A percentile compares a stretch with the other conserved stretches of the same genome.
phyloP scores from a whole-genome alignment of 768 basidiomycete species.

The Boletus huronensis region DNA sequence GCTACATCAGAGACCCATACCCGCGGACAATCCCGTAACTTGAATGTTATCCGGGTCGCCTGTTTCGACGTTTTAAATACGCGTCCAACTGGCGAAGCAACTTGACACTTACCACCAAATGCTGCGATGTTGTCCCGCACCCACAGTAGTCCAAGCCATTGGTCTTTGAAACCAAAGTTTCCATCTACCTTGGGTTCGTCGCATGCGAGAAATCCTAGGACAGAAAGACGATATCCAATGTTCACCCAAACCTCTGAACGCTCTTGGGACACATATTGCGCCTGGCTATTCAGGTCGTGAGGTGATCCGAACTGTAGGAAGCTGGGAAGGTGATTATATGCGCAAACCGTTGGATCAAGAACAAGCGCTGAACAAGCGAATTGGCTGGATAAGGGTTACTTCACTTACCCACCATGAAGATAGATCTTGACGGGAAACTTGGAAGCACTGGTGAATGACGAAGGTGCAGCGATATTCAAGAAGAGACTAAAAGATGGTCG shows the following conservation, averaged over 20 bases:
- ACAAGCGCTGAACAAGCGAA: not conserved
- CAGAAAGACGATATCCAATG: conserved; percentile 71
- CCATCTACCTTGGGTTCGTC: conserved; percentile 58
- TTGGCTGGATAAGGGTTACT: not conserved
- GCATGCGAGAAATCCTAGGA: conserved; percentile 68
- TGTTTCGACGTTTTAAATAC: conserved; percentile 19
- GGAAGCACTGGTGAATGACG: conserved; percentile 35
- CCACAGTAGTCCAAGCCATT: conserved; percentile 73
- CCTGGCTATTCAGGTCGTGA: conserved; percentile 55
- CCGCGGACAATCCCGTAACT: conserved; percentile 67
- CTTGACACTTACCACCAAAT: conserved; percentile 54
- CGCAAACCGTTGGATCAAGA: not conserved
- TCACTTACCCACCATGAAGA: conserved; percentile 66
- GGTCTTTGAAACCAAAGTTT: conserved; percentile 82
- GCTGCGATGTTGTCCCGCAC: conserved; percentile 59
- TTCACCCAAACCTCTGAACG: conserved; percentile 70
- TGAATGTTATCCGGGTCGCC: conserved; percentile 61
- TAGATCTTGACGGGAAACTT: conserved; percentile 67
- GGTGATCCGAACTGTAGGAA: conserved; percentile 82
- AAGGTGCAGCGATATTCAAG: conserved; percentile 59
- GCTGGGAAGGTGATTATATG: conserved; percentile 31
- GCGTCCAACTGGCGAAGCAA: not conserved
- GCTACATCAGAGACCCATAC: conserved; percentile 19
- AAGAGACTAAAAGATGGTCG: conserved; percentile 43
- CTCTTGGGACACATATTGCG: conserved; percentile 61